Conservation (phyloP, 2,329 filamentous ascomycete species). For the Harringtonia aguacate region DNA sequence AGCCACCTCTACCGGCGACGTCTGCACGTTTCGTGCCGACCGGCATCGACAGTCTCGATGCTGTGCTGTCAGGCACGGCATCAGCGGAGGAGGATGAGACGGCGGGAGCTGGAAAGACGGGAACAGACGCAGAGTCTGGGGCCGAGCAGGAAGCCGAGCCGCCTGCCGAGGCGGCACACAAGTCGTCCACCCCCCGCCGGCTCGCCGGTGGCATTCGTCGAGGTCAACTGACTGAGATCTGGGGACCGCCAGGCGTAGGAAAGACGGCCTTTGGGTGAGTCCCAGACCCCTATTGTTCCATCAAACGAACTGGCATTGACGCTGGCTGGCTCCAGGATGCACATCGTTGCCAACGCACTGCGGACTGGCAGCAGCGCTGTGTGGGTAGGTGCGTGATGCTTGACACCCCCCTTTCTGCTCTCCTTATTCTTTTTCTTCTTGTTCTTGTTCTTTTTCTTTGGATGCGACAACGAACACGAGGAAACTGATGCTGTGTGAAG, state of each 20-base stretch:
- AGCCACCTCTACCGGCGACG: too few species aligned
- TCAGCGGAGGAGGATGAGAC: neutral
- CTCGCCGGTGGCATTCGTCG: slow-evolving; percentile 50
- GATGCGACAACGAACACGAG: too few species aligned
- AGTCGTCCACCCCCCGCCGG: neutral
- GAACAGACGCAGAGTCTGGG: neutral
- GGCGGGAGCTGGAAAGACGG: neutral
- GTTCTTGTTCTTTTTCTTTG: too few species aligned
- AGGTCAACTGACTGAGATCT: slow-evolving; percentile 76
- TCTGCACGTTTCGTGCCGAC: slow-evolving; percentile 42
- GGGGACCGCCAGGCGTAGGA: slow-evolving; percentile 75
- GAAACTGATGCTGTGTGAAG: slow-evolving; percentile 15
- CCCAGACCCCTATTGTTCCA: neutral
- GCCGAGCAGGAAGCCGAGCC: neutral
- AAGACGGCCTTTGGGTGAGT: slow-evolving; percentile 75
- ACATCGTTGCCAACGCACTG: slow-evolving; percentile 55
- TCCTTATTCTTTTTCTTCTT: too few species aligned
- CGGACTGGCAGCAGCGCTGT: slow-evolving; percentile 52
- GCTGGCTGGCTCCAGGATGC: slow-evolving; percentile 19
- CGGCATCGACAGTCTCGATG: slow-evolving; percentile 42
- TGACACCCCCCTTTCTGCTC: neutral
- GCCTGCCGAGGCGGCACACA: neutral
- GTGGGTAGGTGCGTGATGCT: slow-evolving; percentile 64
- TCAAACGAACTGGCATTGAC: too few species aligned
- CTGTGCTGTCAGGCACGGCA: slow-evolving; percentile 25